Base-by-base conservation (phyloP, 2,329 filamentous ascomycete genomes). In the Ramularia endophylla region DNA sequence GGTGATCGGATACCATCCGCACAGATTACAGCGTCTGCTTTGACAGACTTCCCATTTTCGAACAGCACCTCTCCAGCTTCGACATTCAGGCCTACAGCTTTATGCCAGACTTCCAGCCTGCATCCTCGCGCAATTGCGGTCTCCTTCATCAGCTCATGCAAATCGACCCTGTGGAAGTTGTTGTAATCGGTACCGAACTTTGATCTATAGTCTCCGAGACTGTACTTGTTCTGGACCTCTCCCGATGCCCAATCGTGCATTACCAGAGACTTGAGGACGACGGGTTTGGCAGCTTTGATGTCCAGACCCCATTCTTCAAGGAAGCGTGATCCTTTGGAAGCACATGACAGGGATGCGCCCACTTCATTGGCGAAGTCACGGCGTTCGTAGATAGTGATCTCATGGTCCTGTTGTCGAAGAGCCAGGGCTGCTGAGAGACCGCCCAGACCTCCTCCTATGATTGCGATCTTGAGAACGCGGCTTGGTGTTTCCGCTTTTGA, bases 341-440 rank as follows among this genome's bases (percentile, higher is more conserved):
- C 65, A 0, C 69, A 54, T 0, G 65, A 68, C n/a, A 69, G 65
- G 6, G 64, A 57, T 1, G 66, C 66, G 2, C 67, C 66, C 5
- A 66, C 63, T 42, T 70, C 67, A 38, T 34, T 19, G 12, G 40
- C 36, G 3, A 60, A 42, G 8, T 49, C 43, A 31, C 59, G 62
- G 38, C 59, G 56, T 36, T 64, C 60, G 25, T 63, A 55, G 12
- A 64, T 54, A 5, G 51, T 58, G 9, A 65, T 62, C n/a, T 65
- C 57, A 4, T 57, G 57, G 12, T 51, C 54, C 0, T 54, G 48
- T 3, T 48, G 56, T 37, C 65, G 56, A 8, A 69, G 51, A 5
- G 65, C 65, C 20, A 66, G 62, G 34, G 57, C 58, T 5, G 56
- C 53, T 28, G 55, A 51, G 19, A 61, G 43, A 25, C 58, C 56